Evolutionary conservation across 106 monocot genomes (phyloP).

Genomic region (Chionographis japonica): DNA sequence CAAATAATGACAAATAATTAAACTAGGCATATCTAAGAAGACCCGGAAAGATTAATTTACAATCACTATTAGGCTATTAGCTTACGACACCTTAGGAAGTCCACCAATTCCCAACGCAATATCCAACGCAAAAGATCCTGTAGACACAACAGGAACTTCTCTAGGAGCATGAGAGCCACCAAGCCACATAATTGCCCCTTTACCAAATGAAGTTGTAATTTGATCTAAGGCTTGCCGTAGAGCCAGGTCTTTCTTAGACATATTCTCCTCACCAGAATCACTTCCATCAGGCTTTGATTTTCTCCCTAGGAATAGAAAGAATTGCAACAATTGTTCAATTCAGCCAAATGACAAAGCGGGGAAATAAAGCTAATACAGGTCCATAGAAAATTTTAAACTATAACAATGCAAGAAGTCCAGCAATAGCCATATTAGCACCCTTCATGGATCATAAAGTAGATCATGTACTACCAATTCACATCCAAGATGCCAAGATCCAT

Average conservation of each 20-base stretch:
- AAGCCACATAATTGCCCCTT: constrained; percentile 99
- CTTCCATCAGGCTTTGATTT: constrained; percentile 53
- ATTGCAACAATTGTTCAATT: neutral
- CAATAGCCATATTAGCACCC: too few relatives aligned
- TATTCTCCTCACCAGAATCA: constrained; percentile 69
- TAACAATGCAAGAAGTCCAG: too few relatives aligned
- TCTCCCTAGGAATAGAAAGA: constrained; percentile 27
- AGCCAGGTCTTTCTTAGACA: constrained; percentile 86
- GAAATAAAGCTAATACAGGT: too few relatives aligned
- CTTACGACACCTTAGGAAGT: constrained; percentile 71
- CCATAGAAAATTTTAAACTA: too few relatives aligned
- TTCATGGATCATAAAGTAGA: too few relatives aligned
- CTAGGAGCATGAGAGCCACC: constrained; percentile 57
- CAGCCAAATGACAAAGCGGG: neutral
- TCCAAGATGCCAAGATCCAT: too few relatives aligned
- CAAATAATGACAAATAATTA: neutral
- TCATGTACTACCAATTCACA: too few relatives aligned
- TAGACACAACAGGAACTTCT: constrained; percentile 88
- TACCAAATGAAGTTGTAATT: constrained; percentile 84
- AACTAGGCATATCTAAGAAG: too few relatives aligned
- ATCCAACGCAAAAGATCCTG: constrained; percentile 87
- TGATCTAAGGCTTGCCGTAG: constrained; percentile 87
- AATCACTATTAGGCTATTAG: too few relatives aligned
- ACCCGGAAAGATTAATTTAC: too few relatives aligned
- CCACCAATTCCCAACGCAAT: constrained; percentile 91